Evolutionary conservation across 1,139 yeast genomes (phyloP).

Genomic region (Ogataea hybrid): DNA sequence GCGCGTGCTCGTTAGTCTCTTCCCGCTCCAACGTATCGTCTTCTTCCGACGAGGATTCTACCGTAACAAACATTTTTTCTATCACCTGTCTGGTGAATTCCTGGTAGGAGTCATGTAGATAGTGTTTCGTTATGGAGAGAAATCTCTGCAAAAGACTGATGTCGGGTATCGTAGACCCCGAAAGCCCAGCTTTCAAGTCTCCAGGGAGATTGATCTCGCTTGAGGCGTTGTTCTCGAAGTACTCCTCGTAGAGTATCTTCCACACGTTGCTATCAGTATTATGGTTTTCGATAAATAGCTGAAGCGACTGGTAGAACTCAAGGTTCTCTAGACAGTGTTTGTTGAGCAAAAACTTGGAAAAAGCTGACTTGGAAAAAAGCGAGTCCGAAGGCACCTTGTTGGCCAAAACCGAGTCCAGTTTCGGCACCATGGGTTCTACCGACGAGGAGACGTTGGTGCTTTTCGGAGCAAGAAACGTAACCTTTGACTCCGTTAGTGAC

Average conservation of each 20-base stretch:
- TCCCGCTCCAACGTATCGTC: constrained; percentile 7
- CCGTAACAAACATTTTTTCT: constrained; percentile 5
- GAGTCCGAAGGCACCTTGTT: constrained; percentile 22
- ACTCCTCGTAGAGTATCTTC: constrained; percentile 26
- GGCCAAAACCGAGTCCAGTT: constrained; percentile 23
- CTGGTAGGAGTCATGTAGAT: constrained; percentile 28
- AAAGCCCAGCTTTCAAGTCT: constrained; percentile 20
- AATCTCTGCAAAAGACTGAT: constrained; percentile 18
- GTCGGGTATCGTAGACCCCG: constrained; percentile 21
- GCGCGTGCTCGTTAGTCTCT: background rate
- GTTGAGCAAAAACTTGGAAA: constrained; percentile 27
- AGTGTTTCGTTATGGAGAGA: constrained; percentile 23
- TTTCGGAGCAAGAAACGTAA: background rate
- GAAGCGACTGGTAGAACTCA: constrained; percentile 30
- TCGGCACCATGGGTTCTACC: constrained; percentile 19
- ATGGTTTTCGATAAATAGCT: constrained; percentile 15
- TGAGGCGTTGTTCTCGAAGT: constrained; percentile 25
- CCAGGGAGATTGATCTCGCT: constrained; percentile 32
- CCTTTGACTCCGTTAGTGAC: constrained; percentile 3
- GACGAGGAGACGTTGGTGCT: background rate
- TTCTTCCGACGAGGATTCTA: constrained; percentile 15
- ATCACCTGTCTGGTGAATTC: constrained; percentile 27
- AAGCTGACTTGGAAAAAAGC: constrained; percentile 24
- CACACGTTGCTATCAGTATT: constrained; percentile 18
- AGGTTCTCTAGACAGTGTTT: constrained; percentile 34